Evolutionary conservation across 176 grass and related monocot genomes (phyloP).

Genomic region (Tillandsia leiboldiana): DNA sequence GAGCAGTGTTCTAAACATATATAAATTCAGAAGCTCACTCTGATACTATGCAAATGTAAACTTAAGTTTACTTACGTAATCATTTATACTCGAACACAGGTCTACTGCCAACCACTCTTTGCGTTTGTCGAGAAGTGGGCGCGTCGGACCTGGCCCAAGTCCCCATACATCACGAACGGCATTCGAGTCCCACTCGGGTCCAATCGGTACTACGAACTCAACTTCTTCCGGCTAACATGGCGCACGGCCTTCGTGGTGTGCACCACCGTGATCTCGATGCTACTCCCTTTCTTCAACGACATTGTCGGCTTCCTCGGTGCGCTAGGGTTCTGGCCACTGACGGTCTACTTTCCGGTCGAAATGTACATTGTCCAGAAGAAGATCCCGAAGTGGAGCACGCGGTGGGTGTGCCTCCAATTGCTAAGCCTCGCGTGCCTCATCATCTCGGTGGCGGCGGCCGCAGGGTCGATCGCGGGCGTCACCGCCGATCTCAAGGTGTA

Average conservation of each 20-base stretch:
- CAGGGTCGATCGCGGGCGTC: conserved; percentile 67
- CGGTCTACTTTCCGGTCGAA: conserved; percentile 53
- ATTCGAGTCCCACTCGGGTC: conserved; percentile 35
- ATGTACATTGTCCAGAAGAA: conserved; percentile 87
- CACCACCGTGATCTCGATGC: conserved; percentile 86
- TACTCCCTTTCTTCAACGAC: conserved; percentile 95
- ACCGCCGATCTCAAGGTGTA: conserved; percentile 67
- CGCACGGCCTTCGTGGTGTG: conserved; percentile 55
- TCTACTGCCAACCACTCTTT: conserved; percentile 91
- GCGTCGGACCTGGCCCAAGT: conserved; percentile 49
- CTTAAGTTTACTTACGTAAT: not conserved
- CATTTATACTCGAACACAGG: conserved; percentile 18
- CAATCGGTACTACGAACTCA: conserved; percentile 39
- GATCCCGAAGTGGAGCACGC: conserved; percentile 46
- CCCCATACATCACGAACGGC: conserved; percentile 30
- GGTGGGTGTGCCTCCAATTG: conserved; percentile 69
- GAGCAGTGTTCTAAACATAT: not conserved
- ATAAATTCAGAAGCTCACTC: not conserved
- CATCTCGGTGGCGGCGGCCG: conserved; percentile 51
- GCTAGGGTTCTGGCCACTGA: conserved; percentile 44
- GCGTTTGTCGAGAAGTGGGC: conserved; percentile 94
- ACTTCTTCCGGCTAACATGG: conserved; percentile 57
- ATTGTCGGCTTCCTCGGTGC: conserved; percentile 78
- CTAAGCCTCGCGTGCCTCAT: conserved; percentile 60
- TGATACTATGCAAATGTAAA: too few relatives aligned